Evolutionary conservation across 2,329 filamentous ascomycete genomes (phyloP).

Genomic region (Fusarium phyllophilum): DNA sequence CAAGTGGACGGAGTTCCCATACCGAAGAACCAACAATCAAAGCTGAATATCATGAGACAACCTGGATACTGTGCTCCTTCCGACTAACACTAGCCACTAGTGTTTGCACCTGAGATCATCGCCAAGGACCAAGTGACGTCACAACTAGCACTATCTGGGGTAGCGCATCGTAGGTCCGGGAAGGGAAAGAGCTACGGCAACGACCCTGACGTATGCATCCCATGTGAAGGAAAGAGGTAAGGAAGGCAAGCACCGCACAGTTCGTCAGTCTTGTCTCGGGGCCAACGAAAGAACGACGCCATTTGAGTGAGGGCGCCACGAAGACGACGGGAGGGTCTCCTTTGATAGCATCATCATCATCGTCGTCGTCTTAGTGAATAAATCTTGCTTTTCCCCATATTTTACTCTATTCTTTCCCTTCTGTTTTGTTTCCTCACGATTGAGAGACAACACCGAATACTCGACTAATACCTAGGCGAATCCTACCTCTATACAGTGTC

Average conservation of each 20-base stretch:
- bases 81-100: constrained; percentile 18
- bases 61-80: constrained; percentile 9
- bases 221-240: not conserved
- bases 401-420: not conserved
- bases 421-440: not conserved
- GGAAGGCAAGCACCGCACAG: constrained; percentile 34
- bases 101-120: constrained; percentile 39
- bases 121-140: constrained; percentile 38
- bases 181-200: constrained; percentile 34
- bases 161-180: constrained; percentile 26
- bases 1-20: constrained; percentile 2
- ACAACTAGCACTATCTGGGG: constrained; percentile 39
- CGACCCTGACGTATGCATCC: constrained; percentile 37
- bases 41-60: constrained; percentile 15
- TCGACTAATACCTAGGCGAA: constrained; percentile 8
- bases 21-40: not conserved
- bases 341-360: constrained; percentile 35
- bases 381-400: constrained; percentile 35
- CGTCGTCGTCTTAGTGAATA: constrained; percentile 31
- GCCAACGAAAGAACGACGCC: constrained; percentile 35
- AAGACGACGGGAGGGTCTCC: constrained; percentile 27
- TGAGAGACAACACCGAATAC: not conserved
- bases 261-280: constrained; percentile 23
- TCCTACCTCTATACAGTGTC: constrained; percentile 14
- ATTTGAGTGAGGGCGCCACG: constrained; percentile 27